Base-by-base conservation (phyloP, 1,284 basidiomycete species). In the Tilletia caries region DNA sequence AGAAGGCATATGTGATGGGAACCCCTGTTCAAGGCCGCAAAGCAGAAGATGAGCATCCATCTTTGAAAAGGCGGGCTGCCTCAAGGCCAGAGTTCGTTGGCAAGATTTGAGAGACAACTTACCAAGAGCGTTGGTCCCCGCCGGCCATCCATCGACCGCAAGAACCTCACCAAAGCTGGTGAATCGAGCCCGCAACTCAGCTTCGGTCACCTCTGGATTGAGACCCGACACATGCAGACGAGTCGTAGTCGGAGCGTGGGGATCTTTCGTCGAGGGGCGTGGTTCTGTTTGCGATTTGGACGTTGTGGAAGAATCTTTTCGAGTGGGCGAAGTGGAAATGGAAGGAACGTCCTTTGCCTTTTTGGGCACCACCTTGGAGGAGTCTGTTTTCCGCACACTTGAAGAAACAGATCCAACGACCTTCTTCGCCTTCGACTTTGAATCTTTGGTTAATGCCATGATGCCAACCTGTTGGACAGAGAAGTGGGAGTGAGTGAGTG, bases 161-260 rank as follows among this genome's bases (percentile, higher is more conserved):
- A 75, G 64, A 12, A 81, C 78, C 29, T 62, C 66, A 32, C 78
- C 79, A 67, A 79, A 79, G 33, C 74, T 70, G 54, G 75, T 70
- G 58, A 81, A 78, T 27, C 78, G 73, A 15, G 73, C 70, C 6
- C 54, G 66, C 66, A 81, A 64, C 25, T 78, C 77, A 64, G 71
- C 73, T 67, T 69, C 58, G 67, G 76, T 75, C 68, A 81, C 76
- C 33, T 70, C 58, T 32, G 70, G 66, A 60, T 73, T 80, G 68
- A 81, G 76, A 54, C 79, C 79, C 48, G 75, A 75, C 71, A 81
- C 70, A 72, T 74, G 73, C 71, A 81, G 70, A 67, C 79, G 8
- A 23, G 48, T 18, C 20, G 48, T 50, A 20, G 23, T 25, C 20
- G 48, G 48, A 20, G 48, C 48, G 20, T 50, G 18, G 20, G 48